phyloP scores from a whole-genome alignment of 345 rosid genomes.

The Syzygium aqueum region DNA sequence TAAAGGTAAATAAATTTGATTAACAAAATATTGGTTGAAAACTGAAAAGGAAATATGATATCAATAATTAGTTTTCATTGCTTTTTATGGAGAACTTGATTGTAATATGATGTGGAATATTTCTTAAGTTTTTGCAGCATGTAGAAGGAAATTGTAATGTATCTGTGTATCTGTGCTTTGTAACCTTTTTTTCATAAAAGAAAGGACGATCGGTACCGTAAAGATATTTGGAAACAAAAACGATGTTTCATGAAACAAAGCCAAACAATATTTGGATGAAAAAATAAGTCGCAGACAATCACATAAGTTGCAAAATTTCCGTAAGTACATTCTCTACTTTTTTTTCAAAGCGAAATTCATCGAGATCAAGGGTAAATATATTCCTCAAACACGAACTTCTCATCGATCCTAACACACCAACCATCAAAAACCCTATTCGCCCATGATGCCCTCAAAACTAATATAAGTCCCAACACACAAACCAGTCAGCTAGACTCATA shows the following conservation, averaged over 20 bases:
- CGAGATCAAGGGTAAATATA: too few species aligned
- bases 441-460: background rate
- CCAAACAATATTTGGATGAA: background rate
- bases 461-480: too few species aligned
- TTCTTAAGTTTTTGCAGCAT: background rate
- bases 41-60: background rate
- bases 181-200: too few species aligned
- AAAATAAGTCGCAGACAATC: background rate
- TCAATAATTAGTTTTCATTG: background rate
- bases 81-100: too few species aligned
- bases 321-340: rapidly evolving
- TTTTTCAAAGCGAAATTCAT: background rate
- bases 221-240: too few species aligned
- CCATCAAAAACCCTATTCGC: background rate
- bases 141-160: too few species aligned
- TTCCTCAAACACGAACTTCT: background rate
- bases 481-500: too few species aligned
- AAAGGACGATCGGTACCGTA: too few species aligned
- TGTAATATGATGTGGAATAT: background rate
- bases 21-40: background rate
- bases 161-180: too few species aligned
- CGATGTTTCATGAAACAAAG: background rate
- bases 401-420: background rate
- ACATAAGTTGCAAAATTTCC: background rate
- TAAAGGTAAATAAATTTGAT: background rate